Evolutionary conservation across 2,329 filamentous ascomycete genomes (phyloP).

Genomic region (Penicillium sp.): DNA sequence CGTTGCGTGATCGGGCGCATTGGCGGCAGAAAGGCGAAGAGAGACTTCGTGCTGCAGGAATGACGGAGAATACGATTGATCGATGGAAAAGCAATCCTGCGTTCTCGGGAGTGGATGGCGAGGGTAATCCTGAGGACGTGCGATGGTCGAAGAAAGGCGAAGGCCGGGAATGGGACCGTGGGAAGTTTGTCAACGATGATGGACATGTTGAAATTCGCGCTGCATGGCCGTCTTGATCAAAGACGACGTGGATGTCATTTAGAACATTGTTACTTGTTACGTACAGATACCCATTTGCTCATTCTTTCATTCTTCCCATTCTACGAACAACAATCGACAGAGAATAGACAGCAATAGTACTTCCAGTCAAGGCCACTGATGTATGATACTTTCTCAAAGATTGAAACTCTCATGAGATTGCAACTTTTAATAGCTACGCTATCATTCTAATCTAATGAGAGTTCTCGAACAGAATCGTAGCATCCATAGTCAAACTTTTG

Average conservation of each 20-base stretch:
- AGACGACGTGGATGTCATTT: background rate
- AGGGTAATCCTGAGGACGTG: slow-evolving; percentile 62
- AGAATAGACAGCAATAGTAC: no score
- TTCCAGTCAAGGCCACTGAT: no score
- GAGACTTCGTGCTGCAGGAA: slow-evolving; percentile 69
- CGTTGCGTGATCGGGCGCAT: slow-evolving; percentile 69
- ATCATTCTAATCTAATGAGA: no score
- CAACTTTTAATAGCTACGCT: no score
- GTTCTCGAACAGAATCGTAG: no score
- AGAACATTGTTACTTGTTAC: no score
- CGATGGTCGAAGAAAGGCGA: slow-evolving; percentile 68
- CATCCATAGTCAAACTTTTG: no score
- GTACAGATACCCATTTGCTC: no score
- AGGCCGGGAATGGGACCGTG: slow-evolving; percentile 48
- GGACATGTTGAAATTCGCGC: slow-evolving; percentile 49
- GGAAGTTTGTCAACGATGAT: slow-evolving; percentile 54
- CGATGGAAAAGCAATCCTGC: slow-evolving; percentile 62
- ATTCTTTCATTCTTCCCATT: no score
- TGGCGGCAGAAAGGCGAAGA: slow-evolving; percentile 72
- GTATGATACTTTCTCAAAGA: no score
- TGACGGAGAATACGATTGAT: slow-evolving; percentile 66
- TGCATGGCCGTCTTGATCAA: slow-evolving; percentile 39
- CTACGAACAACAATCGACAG: no score
- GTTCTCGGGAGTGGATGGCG: slow-evolving; percentile 44
- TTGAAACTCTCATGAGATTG: no score